These are phyloP conservation scores for Acacia acuminata DNA, from an alignment of 306 rosid species.

Conservation along the genomic window DNA sequence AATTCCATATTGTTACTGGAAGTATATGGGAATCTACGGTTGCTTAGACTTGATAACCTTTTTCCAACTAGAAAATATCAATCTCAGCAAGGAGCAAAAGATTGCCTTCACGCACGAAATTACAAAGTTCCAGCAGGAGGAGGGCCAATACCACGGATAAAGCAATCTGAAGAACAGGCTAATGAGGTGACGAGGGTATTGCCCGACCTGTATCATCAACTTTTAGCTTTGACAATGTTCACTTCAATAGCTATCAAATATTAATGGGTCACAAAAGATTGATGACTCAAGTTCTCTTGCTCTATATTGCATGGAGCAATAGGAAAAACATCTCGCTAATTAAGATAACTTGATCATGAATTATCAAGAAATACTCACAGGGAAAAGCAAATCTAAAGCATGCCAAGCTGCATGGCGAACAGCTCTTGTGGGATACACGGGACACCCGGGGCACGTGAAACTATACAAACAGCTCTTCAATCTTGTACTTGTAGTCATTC, in stretches of 20 bases:
- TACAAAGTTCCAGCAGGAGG: slow-evolving; percentile 88
- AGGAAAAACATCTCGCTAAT: background rate
- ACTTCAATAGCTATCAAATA: background rate
- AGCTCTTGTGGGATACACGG: slow-evolving; percentile 96
- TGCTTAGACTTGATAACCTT: slow-evolving; percentile 37
- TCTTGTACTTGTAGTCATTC: slow-evolving; percentile 93
- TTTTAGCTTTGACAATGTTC: slow-evolving; percentile 6
- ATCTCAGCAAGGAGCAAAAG: slow-evolving; percentile 57
- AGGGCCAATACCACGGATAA: slow-evolving; percentile 98
- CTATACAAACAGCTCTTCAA: slow-evolving; percentile 86
- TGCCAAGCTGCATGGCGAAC: slow-evolving; percentile 99
- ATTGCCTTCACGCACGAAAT: slow-evolving; percentile 60
- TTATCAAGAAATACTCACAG: slow-evolving; percentile 53
- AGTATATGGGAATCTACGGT: background rate
- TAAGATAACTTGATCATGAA: background rate
- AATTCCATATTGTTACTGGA: background rate
- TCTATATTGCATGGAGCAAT: background rate
- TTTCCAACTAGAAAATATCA: slow-evolving; percentile 58
- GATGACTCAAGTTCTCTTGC: background rate
- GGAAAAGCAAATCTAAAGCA: slow-evolving; percentile 83
- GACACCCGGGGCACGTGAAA: slow-evolving; percentile 96
- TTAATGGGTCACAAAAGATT: background rate
- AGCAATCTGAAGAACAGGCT: slow-evolving; percentile 92
- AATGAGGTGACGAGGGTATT: slow-evolving; percentile 89
- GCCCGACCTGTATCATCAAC: slow-evolving; percentile 71